Conservation (phyloP, 352 stramenopile species). For the Saprolegnia parasitica region DNA sequence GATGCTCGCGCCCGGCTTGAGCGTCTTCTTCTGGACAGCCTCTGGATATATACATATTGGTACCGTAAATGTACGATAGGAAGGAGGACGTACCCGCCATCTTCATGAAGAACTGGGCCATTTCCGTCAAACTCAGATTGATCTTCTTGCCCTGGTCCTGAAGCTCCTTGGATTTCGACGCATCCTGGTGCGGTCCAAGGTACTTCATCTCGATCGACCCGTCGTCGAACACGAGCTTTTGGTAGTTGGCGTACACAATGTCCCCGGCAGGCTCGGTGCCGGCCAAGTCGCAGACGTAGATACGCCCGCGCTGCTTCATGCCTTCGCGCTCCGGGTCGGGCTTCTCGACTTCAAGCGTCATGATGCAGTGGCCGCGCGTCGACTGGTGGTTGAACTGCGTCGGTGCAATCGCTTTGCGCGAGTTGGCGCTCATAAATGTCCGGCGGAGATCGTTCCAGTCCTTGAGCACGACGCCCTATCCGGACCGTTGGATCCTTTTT, state of each 20-base stretch:
- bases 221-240: constrained; percentile 88
- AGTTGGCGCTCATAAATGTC: constrained; percentile 89
- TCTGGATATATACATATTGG: constrained; percentile 35
- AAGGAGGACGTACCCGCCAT: constrained; percentile 56
- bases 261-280: constrained; percentile 91
- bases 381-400: constrained; percentile 94
- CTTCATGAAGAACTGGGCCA: constrained; percentile 97
- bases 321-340: constrained; percentile 84
- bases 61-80: not conserved
- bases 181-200: constrained; percentile 81
- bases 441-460: constrained; percentile 90
- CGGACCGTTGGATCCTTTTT: not conserved
- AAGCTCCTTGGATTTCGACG: constrained; percentile 90
- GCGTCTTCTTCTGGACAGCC: constrained; percentile 90
- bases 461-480: constrained; percentile 78
- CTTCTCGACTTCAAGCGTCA: constrained; percentile 93
- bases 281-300: constrained; percentile 93
- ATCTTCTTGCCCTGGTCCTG: constrained; percentile 96
- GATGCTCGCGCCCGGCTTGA: constrained; percentile 90
- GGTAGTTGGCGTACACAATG: constrained; percentile 92
- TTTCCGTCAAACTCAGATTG: constrained; percentile 93
- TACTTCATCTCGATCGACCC: constrained; percentile 92
- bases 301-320: constrained; percentile 85
- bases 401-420: constrained; percentile 89
- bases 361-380: constrained; percentile 92